These are phyloP conservation scores for Paraleonurus japonicus DNA, from an alignment of 257 asterid species.

Conservation along the genomic window DNA sequence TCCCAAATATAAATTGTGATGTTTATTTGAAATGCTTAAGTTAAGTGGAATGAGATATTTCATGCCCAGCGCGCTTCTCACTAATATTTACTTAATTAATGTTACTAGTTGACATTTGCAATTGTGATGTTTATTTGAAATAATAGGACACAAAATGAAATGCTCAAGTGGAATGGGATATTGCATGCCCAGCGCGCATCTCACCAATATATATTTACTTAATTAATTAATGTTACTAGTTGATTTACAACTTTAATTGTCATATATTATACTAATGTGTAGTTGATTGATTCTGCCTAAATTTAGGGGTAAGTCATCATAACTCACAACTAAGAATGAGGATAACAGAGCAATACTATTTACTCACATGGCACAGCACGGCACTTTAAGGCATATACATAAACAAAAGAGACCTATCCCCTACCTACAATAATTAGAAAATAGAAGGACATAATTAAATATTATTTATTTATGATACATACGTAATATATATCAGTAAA, in stretches of 20 bases:
- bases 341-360: background rate
- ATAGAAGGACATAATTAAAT: background rate
- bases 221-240: background rate
- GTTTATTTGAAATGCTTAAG: too few species aligned
- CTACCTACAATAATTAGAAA: background rate
- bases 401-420: background rate
- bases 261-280: background rate
- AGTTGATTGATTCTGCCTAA: conserved; percentile 1
- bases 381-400: background rate
- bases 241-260: conserved; percentile 8
- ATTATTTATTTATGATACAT: background rate
- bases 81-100: too few species aligned
- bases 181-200: background rate
- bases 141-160: background rate
- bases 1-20: too few species aligned
- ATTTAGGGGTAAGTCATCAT: conserved; percentile 4
- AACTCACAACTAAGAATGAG: background rate
- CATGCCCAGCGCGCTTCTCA: too few species aligned
- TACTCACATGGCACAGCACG: background rate
- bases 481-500: background rate
- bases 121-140: background rate
- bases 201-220: background rate
- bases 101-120: too few species aligned
- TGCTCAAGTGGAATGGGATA: background rate
- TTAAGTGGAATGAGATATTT: too few species aligned